Evolutionary conservation across 306 rosid species (phyloP).

Genomic region (Rubus idaeus): DNA sequence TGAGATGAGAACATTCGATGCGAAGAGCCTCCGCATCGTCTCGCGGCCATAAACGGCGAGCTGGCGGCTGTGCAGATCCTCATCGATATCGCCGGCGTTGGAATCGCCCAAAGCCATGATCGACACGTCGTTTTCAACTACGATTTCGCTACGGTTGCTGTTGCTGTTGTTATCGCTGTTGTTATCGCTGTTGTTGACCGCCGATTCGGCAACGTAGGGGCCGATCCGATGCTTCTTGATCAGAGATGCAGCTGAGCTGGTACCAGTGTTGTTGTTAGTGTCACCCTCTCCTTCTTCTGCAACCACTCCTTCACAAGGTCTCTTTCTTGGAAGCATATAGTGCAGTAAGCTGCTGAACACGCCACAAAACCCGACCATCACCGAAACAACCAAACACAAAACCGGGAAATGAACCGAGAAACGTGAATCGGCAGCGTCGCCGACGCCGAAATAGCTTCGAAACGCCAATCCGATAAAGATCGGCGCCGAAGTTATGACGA

Average conservation of each 20-base stretch:
- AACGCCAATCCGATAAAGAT: slow-evolving; percentile 30
- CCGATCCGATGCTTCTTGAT: slow-evolving; percentile 65
- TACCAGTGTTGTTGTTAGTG: slow-evolving; percentile 24
- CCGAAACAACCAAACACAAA: slow-evolving; percentile 27
- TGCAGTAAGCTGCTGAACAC: slow-evolving; percentile 63
- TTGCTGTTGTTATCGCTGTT: slow-evolving; percentile 14
- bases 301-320: slow-evolving; percentile 74
- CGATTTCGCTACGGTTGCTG: slow-evolving; percentile 30
- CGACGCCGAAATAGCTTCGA: background rate
- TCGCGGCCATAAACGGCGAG: slow-evolving; percentile 96
- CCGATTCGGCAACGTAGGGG: slow-evolving; percentile 36
- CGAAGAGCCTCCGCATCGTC: slow-evolving; percentile 87
- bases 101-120: slow-evolving; percentile 66
- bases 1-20: slow-evolving; percentile 69
- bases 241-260: slow-evolving; percentile 28
- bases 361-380: slow-evolving; percentile 38
- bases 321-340: slow-evolving; percentile 97
- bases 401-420: slow-evolving; percentile 29
- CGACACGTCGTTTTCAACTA: slow-evolving; percentile 30
- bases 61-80: slow-evolving; percentile 97
- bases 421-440: background rate
- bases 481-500: slow-evolving; percentile 17
- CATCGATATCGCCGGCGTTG: slow-evolving; percentile 66
- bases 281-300: slow-evolving; percentile 50
- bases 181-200: slow-evolving; percentile 35